Conservation (phyloP, 176 grass and related monocot genomes). For the Paspalum vaginatum region DNA sequence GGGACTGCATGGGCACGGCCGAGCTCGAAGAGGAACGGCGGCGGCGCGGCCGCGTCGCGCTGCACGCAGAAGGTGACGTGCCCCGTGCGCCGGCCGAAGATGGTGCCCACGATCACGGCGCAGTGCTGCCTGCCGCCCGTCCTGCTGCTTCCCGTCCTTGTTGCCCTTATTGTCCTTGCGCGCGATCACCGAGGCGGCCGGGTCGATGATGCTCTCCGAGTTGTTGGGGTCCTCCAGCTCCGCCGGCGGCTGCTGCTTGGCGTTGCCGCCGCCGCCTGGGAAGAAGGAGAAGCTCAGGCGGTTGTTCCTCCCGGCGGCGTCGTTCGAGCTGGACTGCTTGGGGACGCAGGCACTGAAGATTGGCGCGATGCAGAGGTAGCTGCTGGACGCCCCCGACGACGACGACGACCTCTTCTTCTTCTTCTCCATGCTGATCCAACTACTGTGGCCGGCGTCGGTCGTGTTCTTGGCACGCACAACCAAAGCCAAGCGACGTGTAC, state of each 20-base stretch:
- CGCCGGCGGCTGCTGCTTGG: not conserved
- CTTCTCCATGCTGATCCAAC: conserved; percentile 17
- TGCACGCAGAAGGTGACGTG: conserved; percentile 67
- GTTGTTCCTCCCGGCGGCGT: conserved; percentile 27
- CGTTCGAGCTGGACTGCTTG: not conserved
- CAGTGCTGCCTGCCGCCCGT: no score
- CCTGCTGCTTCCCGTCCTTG: no score
- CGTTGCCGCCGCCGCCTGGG: not conserved
- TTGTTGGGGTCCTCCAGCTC: not conserved
- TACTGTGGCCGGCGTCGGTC: no score
- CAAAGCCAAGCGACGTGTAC: no score
- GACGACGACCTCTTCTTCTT: not conserved
- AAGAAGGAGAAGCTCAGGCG: conserved; percentile 54
- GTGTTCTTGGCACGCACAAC: no score
- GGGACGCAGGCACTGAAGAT: conserved; percentile 45
- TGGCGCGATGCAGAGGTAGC: conserved; percentile 32
- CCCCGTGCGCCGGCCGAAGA: conserved; percentile 53
- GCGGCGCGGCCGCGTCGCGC: conserved; percentile 52
- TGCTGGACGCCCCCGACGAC: conserved; percentile 16
- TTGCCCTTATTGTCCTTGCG: not conserved
- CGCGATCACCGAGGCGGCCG: conserved; percentile 37
- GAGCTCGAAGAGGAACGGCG: conserved; percentile 68
- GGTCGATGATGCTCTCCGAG: conserved; percentile 64
- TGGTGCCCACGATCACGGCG: conserved; percentile 60
- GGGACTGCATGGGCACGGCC: conserved; percentile 51